Evolutionary conservation across 352 stramenopile species (phyloP), one percentile per base, ranked within the genome.

Genomic region (Sclerospora graminicola): DNA sequence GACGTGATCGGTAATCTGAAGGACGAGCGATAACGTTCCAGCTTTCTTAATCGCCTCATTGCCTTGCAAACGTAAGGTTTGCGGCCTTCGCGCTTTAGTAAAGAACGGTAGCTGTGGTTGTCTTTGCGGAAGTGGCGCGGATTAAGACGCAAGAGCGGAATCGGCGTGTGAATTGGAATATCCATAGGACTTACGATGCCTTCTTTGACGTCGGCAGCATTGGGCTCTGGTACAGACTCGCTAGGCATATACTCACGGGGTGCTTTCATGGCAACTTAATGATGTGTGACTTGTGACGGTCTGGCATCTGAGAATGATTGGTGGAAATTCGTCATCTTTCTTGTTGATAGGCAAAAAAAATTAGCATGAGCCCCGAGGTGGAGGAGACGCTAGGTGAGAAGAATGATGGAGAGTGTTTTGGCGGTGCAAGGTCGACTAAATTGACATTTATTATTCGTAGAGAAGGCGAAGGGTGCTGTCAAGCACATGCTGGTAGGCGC

Each of bases 401-500:
- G 23, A 5, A 10, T 13, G 13, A 3, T 18, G 6, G 8, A 0
- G 40, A 10, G 14, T n/a, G 15, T 5, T 16, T 13, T 18, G 7
- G 2, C 16, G 13, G 30, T 18, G n/a, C 13, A 19, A 8, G 13
- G n/a, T n/a, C 7, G 30, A 35, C 16, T 16, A 35, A 2, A 16
- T 1, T 35, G 28, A 33, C 28, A 15, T 2, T 33, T 29, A 5
- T 8, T 44, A 18, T 9, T 32, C 13, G 18, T 37, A 84, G 76
- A 72, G 13, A 88, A 88, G 48, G 63, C 63, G 30, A 89, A 86
- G 63, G 52, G 30, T 13, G 65, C 73, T 24, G 62, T 74, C 20
- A 82, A 82, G 52, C 66, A 66, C 58, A 84, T 89, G 76, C 64
- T 89, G 27, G 54, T 65, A 6, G 76, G 76, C 19, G 73, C 66